Evolutionary conservation across 805 yeast genomes (phyloP).

Genomic region (Yarrowia phangngaensis): DNA sequence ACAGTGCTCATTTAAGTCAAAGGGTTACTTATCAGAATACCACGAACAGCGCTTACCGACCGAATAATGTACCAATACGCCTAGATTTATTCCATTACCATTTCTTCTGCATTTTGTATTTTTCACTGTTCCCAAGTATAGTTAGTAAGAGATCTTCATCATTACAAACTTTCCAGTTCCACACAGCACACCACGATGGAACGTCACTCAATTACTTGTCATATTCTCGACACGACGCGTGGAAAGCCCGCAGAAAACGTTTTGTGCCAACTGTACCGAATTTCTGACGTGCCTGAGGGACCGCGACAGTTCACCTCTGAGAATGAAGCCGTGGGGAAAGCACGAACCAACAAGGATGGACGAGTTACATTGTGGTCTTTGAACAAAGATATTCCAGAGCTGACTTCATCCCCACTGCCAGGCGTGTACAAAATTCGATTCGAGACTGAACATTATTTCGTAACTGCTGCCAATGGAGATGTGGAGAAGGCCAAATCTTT

Average conservation of each 20-base stretch:
- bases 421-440: slow-evolving; percentile 77
- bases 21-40: too few relatives aligned
- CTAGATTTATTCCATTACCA: too few relatives aligned
- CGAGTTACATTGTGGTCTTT: slow-evolving; percentile 64
- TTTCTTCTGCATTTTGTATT: too few relatives aligned
- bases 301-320: slow-evolving; percentile 34
- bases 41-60: too few relatives aligned
- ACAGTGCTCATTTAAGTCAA: too few relatives aligned
- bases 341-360: slow-evolving; percentile 76
- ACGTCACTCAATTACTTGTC: slow-evolving; percentile 74
- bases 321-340: slow-evolving; percentile 54
- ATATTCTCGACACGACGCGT: slow-evolving; percentile 74
- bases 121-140: too few relatives aligned
- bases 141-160: too few relatives aligned
- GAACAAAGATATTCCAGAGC: slow-evolving; percentile 27
- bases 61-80: too few relatives aligned
- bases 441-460: slow-evolving; percentile 66
- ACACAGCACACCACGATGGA: too few relatives aligned
- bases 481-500: slow-evolving; percentile 43
- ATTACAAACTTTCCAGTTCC: too few relatives aligned
- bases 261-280: slow-evolving; percentile 48
- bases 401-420: slow-evolving; percentile 46
- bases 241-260: slow-evolving; percentile 83
- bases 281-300: slow-evolving; percentile 30
- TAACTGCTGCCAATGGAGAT: slow-evolving; percentile 31